These are phyloP conservation scores for Delphinella strobiligena DNA, from an alignment of 2,329 filamentous ascomycete species.

Conservation along the genomic window DNA sequence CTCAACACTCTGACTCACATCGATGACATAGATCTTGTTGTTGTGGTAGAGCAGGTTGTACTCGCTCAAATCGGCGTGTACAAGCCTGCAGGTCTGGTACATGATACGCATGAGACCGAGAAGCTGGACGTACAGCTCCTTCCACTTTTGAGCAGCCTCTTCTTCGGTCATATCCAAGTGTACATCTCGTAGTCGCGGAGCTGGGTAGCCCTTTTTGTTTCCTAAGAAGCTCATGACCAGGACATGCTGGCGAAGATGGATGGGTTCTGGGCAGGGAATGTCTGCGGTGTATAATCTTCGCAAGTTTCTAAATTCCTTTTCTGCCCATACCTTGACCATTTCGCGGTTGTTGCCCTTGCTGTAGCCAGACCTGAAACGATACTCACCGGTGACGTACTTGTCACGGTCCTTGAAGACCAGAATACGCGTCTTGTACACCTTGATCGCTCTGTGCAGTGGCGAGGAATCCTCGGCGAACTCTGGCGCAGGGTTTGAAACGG, in stretches of 20 bases:
- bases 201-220: slow-evolving; percentile 73
- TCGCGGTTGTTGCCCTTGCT: slow-evolving; percentile 91
- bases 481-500: slow-evolving; percentile 49
- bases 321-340: slow-evolving; percentile 98
- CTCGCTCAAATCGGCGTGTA: slow-evolving; percentile 94
- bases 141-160: slow-evolving; percentile 57
- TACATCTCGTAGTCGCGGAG: slow-evolving; percentile 82
- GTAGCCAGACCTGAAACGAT: slow-evolving; percentile 79
- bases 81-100: slow-evolving; percentile 83
- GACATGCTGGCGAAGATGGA: slow-evolving; percentile 85
- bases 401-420: slow-evolving; percentile 96
- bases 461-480: slow-evolving; percentile 31
- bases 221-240: slow-evolving; percentile 91
- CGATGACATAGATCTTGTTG: slow-evolving; percentile 77
- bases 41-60: slow-evolving; percentile 94
- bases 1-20: slow-evolving; percentile 95
- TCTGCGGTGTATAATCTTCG: slow-evolving; percentile 70
- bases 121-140: slow-evolving; percentile 66
- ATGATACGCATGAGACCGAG: slow-evolving; percentile 82
- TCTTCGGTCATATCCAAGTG: slow-evolving; percentile 49
- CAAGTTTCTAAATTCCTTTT: slow-evolving; percentile 95
- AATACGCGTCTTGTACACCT: slow-evolving; percentile 98
- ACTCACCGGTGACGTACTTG: slow-evolving; percentile 89
- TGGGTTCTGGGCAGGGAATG: slow-evolving; percentile 81
- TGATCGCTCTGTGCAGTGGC: slow-evolving; percentile 71